Conservation (phyloP, 2,329 filamentous ascomycete genomes). For the Nigrograna mackinnonii region DNA sequence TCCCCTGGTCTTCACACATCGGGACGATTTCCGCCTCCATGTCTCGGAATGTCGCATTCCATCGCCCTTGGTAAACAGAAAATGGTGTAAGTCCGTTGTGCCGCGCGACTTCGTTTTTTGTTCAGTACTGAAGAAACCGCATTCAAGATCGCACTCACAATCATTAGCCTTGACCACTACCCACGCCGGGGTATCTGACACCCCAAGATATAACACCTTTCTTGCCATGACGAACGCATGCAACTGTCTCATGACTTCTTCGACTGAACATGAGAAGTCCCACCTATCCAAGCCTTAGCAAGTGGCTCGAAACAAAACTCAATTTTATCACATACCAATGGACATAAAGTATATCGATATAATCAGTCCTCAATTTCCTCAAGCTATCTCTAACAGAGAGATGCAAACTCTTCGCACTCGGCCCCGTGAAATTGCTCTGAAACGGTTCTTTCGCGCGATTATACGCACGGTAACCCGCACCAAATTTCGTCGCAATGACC, state of each 20-base stretch:
- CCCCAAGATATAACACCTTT: slow-evolving; percentile 47
- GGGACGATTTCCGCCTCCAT: slow-evolving; percentile 68
- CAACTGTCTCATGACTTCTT: slow-evolving; percentile 45
- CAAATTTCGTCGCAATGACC: slow-evolving; percentile 45
- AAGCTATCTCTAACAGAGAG: slow-evolving; percentile 11
- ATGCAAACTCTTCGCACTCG: slow-evolving; percentile 51
- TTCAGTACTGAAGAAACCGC: not conserved
- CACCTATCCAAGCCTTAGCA: slow-evolving; percentile 33
- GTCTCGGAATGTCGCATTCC: slow-evolving; percentile 54
- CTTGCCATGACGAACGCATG: slow-evolving; percentile 41
- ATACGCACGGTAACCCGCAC: slow-evolving; percentile 18
- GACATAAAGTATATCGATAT: slow-evolving; percentile 58
- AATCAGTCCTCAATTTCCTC: slow-evolving; percentile 40
- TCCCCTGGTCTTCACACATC: slow-evolving; percentile 63
- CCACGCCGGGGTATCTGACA: slow-evolving; percentile 46
- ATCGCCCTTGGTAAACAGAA: slow-evolving; percentile 43
- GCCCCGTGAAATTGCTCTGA: slow-evolving; percentile 13
- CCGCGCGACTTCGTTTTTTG: slow-evolving; percentile 27
- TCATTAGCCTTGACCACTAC: slow-evolving; percentile 23
- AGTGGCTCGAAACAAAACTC: not conserved
- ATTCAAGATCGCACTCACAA: slow-evolving; percentile 3
- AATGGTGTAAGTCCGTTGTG: slow-evolving; percentile 38
- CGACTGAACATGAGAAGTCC: slow-evolving; percentile 44
- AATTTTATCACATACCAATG: slow-evolving; percentile 36
- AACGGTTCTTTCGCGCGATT: slow-evolving; percentile 9